These are phyloP conservation scores for Paraphoma sp. DNA, from an alignment of 2,329 filamentous ascomycete species.

Conservation along the genomic window DNA sequence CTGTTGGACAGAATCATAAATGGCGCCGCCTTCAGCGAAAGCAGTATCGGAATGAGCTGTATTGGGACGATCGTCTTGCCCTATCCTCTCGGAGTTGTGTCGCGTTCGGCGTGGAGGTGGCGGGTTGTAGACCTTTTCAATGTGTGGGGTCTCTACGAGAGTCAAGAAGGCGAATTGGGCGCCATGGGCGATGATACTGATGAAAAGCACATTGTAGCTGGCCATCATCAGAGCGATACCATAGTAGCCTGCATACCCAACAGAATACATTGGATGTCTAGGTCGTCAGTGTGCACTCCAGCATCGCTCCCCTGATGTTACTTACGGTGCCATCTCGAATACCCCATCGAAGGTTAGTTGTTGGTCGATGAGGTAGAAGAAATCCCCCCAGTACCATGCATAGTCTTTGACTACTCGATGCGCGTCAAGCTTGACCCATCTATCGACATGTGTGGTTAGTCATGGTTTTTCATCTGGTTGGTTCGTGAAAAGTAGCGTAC, in stretches of 20 bases:
- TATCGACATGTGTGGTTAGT: conserved; percentile 49
- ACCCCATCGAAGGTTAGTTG: conserved; percentile 98
- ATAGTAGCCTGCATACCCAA: conserved; percentile 94
- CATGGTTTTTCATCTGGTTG: background rate
- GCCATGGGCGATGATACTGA: conserved; percentile 92
- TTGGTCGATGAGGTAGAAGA: conserved; percentile 98
- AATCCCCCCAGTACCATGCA: conserved; percentile 99
- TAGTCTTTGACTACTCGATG: conserved; percentile 98
- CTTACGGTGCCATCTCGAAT: conserved; percentile 89
- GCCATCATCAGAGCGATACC: conserved; percentile 98
- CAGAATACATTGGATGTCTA: conserved; percentile 22
- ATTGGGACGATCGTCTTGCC: conserved; percentile 47
- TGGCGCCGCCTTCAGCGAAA: conserved; percentile 46
- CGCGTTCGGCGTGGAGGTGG: conserved; percentile 76
- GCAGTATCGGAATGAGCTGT: conserved; percentile 46
- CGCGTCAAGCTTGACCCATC: conserved; percentile 96
- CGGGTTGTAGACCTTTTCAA: conserved; percentile 96
- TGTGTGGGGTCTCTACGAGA: conserved; percentile 94
- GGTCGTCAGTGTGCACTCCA: conserved; percentile 8
- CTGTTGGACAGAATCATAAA: conserved; percentile 54
- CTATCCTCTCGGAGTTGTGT: conserved; percentile 47
- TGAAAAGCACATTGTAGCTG: conserved; percentile 96
- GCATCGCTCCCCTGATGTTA: background rate
- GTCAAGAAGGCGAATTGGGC: conserved; percentile 94
- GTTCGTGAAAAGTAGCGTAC: background rate